These are phyloP conservation scores for Xylaria nigripes DNA, from an alignment of 495 filamentous ascomycete genomes.

Conservation along the genomic window DNA sequence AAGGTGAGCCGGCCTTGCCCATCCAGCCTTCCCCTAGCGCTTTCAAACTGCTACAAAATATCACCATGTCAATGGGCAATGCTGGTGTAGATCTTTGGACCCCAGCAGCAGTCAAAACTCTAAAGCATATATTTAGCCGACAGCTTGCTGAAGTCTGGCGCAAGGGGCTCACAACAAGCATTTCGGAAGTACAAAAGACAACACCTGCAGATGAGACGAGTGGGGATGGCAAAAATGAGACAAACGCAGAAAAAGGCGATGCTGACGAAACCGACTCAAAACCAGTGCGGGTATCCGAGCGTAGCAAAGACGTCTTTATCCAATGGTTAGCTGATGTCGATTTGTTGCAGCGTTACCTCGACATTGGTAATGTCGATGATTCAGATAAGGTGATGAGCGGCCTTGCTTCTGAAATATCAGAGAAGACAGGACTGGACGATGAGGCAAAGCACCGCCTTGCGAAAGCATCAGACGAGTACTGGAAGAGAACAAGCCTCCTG, in stretches of 20 bases:
- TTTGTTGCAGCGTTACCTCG: constrained; percentile 50
- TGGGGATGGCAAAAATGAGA: constrained; percentile 5
- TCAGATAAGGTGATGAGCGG: constrained; percentile 34
- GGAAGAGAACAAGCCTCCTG: constrained; percentile 68
- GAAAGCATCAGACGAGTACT: constrained; percentile 61
- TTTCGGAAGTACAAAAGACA: background rate
- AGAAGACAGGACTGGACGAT: constrained; percentile 37
- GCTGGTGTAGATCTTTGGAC: constrained; percentile 80
- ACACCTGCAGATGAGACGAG: constrained; percentile 6
- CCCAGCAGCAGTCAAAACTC: constrained; percentile 49
- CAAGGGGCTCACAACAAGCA: constrained; percentile 23
- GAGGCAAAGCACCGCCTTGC: constrained; percentile 41
- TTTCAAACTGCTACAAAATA: constrained; percentile 63
- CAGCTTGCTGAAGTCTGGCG: constrained; percentile 38
- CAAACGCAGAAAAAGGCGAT: constrained; percentile 8
- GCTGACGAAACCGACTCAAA: constrained; percentile 4
- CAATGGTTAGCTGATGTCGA: constrained; percentile 74
- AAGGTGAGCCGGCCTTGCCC: constrained; percentile 66
- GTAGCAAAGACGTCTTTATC: constrained; percentile 47
- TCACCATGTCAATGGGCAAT: constrained; percentile 58
- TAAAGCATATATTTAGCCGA: constrained; percentile 51
- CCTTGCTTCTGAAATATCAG: constrained; percentile 38
- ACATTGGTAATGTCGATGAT: constrained; percentile 11
- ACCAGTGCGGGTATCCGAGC: constrained; percentile 12
- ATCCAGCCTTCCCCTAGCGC: constrained; percentile 70